Conservation (phyloP, 1,284 basidiomycete genomes). For the Ustanciosporium gigantosporum region DNA sequence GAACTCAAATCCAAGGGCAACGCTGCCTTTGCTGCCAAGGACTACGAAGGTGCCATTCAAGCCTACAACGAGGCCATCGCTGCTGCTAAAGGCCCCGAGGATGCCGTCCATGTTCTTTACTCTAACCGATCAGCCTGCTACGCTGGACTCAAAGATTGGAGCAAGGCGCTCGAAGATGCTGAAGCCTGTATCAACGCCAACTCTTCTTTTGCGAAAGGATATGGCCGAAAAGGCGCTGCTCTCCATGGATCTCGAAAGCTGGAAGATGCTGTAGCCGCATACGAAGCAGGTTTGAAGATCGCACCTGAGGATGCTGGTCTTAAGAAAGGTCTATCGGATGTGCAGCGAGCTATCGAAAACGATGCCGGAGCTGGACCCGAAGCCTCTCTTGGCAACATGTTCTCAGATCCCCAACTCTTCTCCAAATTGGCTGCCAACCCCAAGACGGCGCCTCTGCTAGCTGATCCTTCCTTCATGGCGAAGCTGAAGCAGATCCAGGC, state of each 20-base stretch:
- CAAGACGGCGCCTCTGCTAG: slow-evolving; percentile 78
- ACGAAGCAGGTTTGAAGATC: slow-evolving; percentile 77
- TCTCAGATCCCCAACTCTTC: slow-evolving; percentile 80
- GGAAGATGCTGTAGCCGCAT: slow-evolving; percentile 80
- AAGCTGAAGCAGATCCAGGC: slow-evolving; percentile 62
- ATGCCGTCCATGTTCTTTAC: slow-evolving; percentile 75
- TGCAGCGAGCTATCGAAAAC: slow-evolving; percentile 40
- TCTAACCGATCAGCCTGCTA: slow-evolving; percentile 91
- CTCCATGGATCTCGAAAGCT: slow-evolving; percentile 79
- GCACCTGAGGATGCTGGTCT: slow-evolving; percentile 78
- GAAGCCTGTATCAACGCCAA: slow-evolving; percentile 76
- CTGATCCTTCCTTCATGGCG: slow-evolving; percentile 71
- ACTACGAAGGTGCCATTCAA: slow-evolving; percentile 53
- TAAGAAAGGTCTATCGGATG: slow-evolving; percentile 76
- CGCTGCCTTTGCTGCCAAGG: slow-evolving; percentile 59
- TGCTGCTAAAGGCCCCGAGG: slow-evolving; percentile 54
- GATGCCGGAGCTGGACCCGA: slow-evolving; percentile 61
- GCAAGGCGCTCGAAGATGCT: slow-evolving; percentile 81
- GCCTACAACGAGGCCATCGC: slow-evolving; percentile 56
- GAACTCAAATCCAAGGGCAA: slow-evolving; percentile 60
- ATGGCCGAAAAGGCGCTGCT: slow-evolving; percentile 90
- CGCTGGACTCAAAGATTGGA: slow-evolving; percentile 78
- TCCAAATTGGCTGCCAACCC: slow-evolving; percentile 83
- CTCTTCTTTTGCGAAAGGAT: slow-evolving; percentile 86
- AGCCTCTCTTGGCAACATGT: slow-evolving; percentile 75